Percentiles rank a stretch among this genome's conserved stretches.
These are phyloP conservation scores for Salix purpurea DNA, from an alignment of 345 rosid species.

Conservation along the genomic window DNA sequence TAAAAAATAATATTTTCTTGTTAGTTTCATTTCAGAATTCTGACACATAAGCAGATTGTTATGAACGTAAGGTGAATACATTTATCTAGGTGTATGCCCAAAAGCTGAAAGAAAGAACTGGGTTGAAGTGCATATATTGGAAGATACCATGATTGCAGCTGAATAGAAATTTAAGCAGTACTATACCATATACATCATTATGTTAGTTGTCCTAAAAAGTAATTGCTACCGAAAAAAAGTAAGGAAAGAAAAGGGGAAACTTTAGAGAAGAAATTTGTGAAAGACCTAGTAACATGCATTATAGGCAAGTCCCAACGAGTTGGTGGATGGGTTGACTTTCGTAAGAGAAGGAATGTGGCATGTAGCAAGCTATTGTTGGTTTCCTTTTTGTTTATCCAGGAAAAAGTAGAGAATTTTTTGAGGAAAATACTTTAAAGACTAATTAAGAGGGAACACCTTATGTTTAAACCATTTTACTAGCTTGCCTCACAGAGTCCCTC, in stretches of 20 bases:
- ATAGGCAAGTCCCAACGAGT: not conserved
- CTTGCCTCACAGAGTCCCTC: not conserved
- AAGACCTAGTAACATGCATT: not conserved
- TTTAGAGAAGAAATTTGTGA: not conserved
- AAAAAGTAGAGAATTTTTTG: not conserved
- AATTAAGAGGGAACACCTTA: not conserved
- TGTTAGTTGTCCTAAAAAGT: slow-evolving; percentile 2
- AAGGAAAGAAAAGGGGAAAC: not conserved
- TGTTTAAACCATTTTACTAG: not conserved
- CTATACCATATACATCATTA: slow-evolving; percentile 3
- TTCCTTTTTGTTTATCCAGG: not conserved
- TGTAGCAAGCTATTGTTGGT: not conserved
- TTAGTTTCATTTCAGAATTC: not conserved
- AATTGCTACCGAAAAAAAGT: not conserved
- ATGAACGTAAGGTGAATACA: not conserved
- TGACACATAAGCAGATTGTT: not conserved
- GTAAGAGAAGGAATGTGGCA: not conserved
- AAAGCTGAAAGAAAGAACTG: not conserved
- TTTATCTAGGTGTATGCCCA: not conserved
- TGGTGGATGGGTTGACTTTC: no score
- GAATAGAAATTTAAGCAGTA: not conserved
- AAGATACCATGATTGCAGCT: slow-evolving; percentile 12
- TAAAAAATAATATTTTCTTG: not conserved
- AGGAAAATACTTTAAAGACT: not conserved
- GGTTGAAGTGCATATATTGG: slow-evolving; percentile 1